Conservation (phyloP, 169 alveolate genomes). For the Plasmodium vivax region DNA sequence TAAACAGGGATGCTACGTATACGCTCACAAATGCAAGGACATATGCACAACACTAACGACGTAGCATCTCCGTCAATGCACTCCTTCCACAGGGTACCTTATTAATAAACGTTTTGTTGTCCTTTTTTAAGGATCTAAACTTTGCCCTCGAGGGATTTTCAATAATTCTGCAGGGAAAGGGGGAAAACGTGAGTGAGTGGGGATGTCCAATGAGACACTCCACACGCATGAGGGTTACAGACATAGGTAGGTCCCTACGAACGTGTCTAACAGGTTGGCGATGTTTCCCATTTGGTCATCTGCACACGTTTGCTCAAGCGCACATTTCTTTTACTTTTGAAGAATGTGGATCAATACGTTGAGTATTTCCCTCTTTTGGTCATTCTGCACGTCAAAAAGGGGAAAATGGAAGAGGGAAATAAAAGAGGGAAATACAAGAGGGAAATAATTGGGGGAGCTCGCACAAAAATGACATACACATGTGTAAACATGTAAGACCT, state of each 20-base stretch:
- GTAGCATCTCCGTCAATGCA: not conserved
- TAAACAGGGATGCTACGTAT: not conserved
- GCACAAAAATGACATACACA: not conserved
- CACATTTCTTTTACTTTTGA: conserved; percentile 46
- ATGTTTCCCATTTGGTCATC: not conserved
- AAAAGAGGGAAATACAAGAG: not conserved
- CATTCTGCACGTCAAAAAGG: conserved; percentile 9
- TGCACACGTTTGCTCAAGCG: not conserved
- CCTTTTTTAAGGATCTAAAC: conserved; percentile 63
- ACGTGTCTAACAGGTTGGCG: not conserved
- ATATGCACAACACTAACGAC: not conserved
- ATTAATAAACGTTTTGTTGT: conserved; percentile 61
- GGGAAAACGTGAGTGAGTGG: not conserved
- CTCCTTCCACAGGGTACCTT: conserved; percentile 19
- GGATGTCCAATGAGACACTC: not conserved
- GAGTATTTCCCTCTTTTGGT: conserved; percentile 66
- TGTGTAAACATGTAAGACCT: conserved; percentile 1
- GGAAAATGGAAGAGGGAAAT: conserved; percentile 7
- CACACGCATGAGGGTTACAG: not conserved
- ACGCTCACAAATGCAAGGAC: not conserved
- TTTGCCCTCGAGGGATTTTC: conserved; percentile 71
- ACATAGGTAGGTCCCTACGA: not conserved
- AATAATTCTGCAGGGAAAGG: conserved; percentile 21
- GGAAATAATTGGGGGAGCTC: not conserved
- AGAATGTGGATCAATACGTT: conserved; percentile 53